Percentiles rank a stretch among this genome's conserved stretches.
Conservation (phyloP, 441 rosid genomes). For the California macrophylla region DNA sequence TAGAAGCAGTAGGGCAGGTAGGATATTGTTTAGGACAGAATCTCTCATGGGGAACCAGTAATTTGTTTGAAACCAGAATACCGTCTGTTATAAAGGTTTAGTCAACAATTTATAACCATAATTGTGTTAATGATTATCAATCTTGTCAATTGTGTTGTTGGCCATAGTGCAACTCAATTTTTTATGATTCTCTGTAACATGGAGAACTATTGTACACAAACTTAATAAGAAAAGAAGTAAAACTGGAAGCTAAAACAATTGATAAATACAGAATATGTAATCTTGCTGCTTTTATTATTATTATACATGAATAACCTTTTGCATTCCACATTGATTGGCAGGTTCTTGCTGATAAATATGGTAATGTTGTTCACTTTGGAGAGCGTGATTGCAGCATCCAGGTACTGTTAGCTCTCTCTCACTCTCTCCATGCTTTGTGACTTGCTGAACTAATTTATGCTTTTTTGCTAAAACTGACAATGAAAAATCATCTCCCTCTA, state of each 20-base stretch:
- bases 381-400: conserved; percentile 99
- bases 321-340: conserved; percentile 25
- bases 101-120: too few species aligned
- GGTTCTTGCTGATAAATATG: conserved; percentile 90
- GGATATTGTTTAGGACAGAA: background rate
- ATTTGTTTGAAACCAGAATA: background rate
- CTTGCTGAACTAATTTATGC: background rate
- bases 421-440: background rate
- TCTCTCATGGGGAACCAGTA: background rate
- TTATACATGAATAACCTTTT: background rate
- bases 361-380: conserved; percentile 93
- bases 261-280: too few species aligned
- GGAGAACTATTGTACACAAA: background rate
- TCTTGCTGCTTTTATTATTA: too few species aligned
- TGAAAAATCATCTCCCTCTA: background rate
- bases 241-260: background rate
- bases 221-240: background rate
- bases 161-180: background rate
- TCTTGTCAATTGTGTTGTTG: background rate
- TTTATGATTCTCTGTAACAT: background rate
- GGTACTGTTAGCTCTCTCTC: conserved; percentile 33
- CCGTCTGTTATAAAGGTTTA: too few species aligned
- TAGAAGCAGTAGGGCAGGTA: background rate
- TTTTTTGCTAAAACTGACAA: background rate
- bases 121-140: background rate